Evolutionary conservation across 306 rosid species (phyloP).

Genomic region (Gillenia trifoliata): DNA sequence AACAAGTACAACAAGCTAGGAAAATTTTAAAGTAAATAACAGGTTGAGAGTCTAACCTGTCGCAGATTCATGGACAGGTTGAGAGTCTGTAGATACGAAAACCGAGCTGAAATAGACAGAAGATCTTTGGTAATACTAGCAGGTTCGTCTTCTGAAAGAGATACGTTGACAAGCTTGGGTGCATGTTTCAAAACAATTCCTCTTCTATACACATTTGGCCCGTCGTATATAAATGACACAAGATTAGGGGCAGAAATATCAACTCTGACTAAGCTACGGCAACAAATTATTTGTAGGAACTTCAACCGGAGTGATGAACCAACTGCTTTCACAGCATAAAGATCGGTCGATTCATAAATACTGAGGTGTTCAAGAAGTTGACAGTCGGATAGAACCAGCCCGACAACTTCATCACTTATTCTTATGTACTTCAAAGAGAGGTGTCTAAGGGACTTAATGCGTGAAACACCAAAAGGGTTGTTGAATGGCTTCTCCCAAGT

Average conservation of each 20-base stretch:
- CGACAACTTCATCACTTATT: background rate
- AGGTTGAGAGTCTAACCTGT: background rate
- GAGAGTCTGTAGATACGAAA: background rate
- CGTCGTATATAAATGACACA: background rate
- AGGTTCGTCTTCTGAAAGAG: background rate
- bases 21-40: background rate
- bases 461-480: background rate
- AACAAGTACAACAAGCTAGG: too few relatives aligned
- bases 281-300: background rate
- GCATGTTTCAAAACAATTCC: background rate
- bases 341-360: background rate
- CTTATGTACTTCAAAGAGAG: background rate
- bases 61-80: background rate
- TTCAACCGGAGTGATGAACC: background rate
- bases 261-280: background rate
- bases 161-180: background rate
- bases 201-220: background rate
- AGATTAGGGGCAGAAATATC: slow-evolving; percentile 2
- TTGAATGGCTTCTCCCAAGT: background rate
- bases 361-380: slow-evolving; percentile 1
- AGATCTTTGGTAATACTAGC: background rate
- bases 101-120: background rate
- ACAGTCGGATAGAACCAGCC: background rate
- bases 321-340: background rate
- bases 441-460: background rate